Evolutionary conservation across 805 yeast genomes (phyloP), one percentile per base, ranked within the genome.

Genomic region (Kazachstania psychrophila): DNA sequence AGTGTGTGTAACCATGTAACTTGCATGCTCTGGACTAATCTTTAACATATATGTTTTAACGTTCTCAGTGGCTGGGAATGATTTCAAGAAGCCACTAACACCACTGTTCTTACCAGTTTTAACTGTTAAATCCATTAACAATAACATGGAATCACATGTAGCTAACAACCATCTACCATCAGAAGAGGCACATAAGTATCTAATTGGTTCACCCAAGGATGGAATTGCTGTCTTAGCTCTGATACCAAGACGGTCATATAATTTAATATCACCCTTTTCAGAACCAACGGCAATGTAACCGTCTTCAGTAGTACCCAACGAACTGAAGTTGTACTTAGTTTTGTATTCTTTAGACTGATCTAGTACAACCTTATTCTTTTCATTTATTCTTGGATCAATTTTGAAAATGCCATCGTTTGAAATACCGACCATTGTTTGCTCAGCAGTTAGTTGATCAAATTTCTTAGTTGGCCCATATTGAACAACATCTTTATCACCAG

Each of bases 141-240:
- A 63, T 42, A 87, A 60, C 51, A 82, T 83, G 1, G 75, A 72
- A 48, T 70, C 67, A 63, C 89, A 83, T 0, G 95, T 87, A 2
- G 87, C 92, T 41, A 87, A 63, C 28, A 86, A 51, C 80, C 86
- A 87, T 47, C 74, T 68, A 41, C 95, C 95, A 54, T 82, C 88
- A 15, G 80, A 73, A 5, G 94, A 76, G 1, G 73, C 75, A 41
- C 82, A 88, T 14, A 83, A 48, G 16, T 82, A 81, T 27, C 69
- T 60, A 34, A 82, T 73, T 2, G 75, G 64, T 47, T 86, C 94
- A 18, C 95, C 95, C 26, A 86, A 62, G 0, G 92, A 86, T 2
- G 95, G 95, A 23, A 87, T 62, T 17, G 72, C 68, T 2, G 92
- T 77, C 62, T 81, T 83, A 2, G 95, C 95, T 46, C 71, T 73